Evolutionary conservation across 2,329 filamentous ascomycete genomes (phyloP).

Genomic region (Penicillium sp.): DNA sequence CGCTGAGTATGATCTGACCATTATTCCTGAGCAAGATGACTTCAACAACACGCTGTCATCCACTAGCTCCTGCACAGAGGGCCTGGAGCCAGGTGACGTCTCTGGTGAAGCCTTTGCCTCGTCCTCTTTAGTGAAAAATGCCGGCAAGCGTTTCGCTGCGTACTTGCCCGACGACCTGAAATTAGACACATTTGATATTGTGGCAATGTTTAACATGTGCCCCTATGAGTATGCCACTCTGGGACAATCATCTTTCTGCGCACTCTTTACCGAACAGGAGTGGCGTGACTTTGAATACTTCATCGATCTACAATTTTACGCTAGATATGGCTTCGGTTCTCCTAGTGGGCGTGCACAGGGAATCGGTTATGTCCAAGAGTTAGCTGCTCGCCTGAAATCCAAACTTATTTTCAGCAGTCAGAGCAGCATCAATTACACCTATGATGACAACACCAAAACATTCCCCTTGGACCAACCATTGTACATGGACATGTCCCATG

Average conservation of each 20-base stretch:
- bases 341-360: conserved; percentile 55
- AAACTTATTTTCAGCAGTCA: conserved; percentile 51
- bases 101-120: conserved; percentile 42
- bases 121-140: conserved; percentile 45
- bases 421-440: conserved; percentile 53
- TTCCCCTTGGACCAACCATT: conserved; percentile 52
- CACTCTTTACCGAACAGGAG: conserved; percentile 56
- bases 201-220: conserved; percentile 54
- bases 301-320: conserved; percentile 53
- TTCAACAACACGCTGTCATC: conserved; percentile 56
- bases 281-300: conserved; percentile 56
- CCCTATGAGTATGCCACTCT: conserved; percentile 56
- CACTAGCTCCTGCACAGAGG: conserved; percentile 34
- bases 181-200: conserved; percentile 52
- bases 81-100: conserved; percentile 20
- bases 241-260: conserved; percentile 53
- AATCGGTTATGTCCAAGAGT: conserved; percentile 55
- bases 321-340: conserved; percentile 48
- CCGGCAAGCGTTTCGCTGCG: conserved; percentile 48
- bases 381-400: conserved; percentile 49
- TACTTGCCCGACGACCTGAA: conserved; percentile 51
- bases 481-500: conserved; percentile 56
- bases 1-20: conserved; percentile 42
- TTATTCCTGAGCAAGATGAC: conserved; percentile 52
- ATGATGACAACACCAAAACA: conserved; percentile 45